Evolutionary conservation across 345 rosid genomes (phyloP), one percentile per base, ranked within the genome.

Genomic region (Populus tremula): DNA sequence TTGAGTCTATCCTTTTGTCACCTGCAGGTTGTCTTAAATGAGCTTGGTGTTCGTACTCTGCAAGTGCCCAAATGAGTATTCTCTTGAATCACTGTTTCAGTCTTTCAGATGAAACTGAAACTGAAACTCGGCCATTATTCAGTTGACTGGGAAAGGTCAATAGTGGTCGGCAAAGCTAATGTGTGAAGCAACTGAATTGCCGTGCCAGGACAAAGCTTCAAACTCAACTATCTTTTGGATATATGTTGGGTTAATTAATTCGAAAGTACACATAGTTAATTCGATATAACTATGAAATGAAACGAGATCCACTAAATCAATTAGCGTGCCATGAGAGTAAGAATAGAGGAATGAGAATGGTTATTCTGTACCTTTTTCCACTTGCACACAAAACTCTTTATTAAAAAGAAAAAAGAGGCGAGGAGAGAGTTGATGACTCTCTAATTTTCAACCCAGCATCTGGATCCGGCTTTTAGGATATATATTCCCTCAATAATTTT

Each of bases 401-500:
- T 9, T n/a, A n/a, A 8, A 4, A 69, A 41, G 29, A 0, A 33
- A n/a, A 31, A 66, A 66, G 33, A 23, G 33, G 25, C 2, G 8
- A 12, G 1, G 27, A 59, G 53, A 69, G 23, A 41, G 54, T 69
- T 69, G 31, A 20, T 41, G 45, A 41, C 10, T 1, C 10, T 5
- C 8, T 68, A n/a, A 27, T 68, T n/a, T 38, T 38, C 71, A 21
- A 0, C 29, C 18, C 0, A 38, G n/a, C 71, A 68, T 71, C 77
- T 62, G 82, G 71, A 74, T 36, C 54, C 68, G 16, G 23, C 71
- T 1, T 74, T 43, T 64, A 39, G 31, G 50, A 35, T 1, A 1
- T 7, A 13, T 41, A 69, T 78, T 38, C 73, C 84, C 76, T 66
- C 81, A 65, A 69, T 74, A 61, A 82, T 66, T 50, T 50, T 45